phyloP scores from a whole-genome alignment of 768 basidiomycete genomes.

The Guyanaporus albipodus region DNA sequence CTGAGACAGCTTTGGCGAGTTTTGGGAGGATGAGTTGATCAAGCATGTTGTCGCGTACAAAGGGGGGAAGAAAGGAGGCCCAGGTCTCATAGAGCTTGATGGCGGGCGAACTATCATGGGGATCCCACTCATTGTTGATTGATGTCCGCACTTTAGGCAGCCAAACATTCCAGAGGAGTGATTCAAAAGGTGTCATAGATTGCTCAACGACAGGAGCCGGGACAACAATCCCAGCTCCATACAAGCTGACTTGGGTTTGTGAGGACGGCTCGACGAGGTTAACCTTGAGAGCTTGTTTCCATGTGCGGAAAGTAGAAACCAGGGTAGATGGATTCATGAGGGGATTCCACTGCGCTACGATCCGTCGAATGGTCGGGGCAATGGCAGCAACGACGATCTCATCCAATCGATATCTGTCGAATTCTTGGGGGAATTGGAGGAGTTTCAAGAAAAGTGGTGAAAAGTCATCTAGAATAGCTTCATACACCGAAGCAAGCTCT shows the following conservation, averaged over 20 bases:
- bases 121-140: conserved; percentile 94
- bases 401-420: conserved; percentile 74
- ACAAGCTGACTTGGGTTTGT: conserved; percentile 50
- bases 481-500: conserved; percentile 60
- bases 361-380: conserved; percentile 69
- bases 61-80: conserved; percentile 82
- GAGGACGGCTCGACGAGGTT: conserved; percentile 42
- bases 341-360: conserved; percentile 79
- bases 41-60: conserved; percentile 91
- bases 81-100: conserved; percentile 85
- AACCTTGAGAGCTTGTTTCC: conserved; percentile 67
- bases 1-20: conserved; percentile 74
- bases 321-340: conserved; percentile 69
- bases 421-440: conserved; percentile 70
- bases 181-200: conserved; percentile 94
- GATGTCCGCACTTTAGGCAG: conserved; percentile 89
- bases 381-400: conserved; percentile 94
- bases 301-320: conserved; percentile 60
- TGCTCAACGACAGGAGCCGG: conserved; percentile 39
- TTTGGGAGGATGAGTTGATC: conserved; percentile 96
- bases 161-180: conserved; percentile 92
- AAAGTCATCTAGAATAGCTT: conserved; percentile 71
- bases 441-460: conserved; percentile 69
- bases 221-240: conserved; percentile 43
- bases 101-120: conserved; percentile 66